phyloP scores from a whole-genome alignment of 805 yeast species.

The Starmera pachycereana region DNA sequence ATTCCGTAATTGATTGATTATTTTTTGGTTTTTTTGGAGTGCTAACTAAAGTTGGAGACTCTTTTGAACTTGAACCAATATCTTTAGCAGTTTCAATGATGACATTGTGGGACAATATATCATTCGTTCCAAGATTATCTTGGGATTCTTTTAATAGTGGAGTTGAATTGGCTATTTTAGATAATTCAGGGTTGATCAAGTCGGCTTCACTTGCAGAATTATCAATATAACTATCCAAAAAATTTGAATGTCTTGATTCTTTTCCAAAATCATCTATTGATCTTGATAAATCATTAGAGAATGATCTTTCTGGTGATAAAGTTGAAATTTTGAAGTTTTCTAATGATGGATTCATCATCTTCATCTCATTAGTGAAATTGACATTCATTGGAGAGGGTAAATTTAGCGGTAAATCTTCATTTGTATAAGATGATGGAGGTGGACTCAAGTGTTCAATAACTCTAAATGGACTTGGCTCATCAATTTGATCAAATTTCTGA shows the following conservation, averaged over 20 bases:
- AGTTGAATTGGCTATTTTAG: too few species aligned
- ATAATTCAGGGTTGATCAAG: too few species aligned
- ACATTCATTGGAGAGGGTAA: constrained; percentile 18
- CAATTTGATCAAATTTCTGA: not conserved
- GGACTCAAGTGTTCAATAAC: too few species aligned
- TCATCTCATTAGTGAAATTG: not conserved
- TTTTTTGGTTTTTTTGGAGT: too few species aligned
- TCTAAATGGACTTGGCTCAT: not conserved
- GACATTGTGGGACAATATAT: constrained; percentile 10
- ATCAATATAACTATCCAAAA: constrained; percentile 18
- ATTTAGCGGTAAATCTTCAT: constrained; percentile 16
- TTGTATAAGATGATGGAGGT: constrained; percentile 4
- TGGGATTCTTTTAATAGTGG: too few species aligned
- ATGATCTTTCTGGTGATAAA: not conserved
- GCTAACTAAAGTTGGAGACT: too few species aligned
- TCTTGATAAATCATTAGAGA: not conserved
- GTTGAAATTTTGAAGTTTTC: not conserved
- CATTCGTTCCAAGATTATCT: too few species aligned
- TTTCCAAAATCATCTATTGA: constrained; percentile 3
- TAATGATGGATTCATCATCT: not conserved
- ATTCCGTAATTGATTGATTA: too few species aligned
- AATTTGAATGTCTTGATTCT: constrained; percentile 16
- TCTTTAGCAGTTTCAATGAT: constrained; percentile 20
- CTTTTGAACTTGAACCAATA: constrained; percentile 5
- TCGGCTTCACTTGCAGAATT: constrained; percentile 7